A percentile compares a stretch with the other conserved stretches of the same genome.
phyloP scores from a whole-genome alignment of 2,329 filamentous ascomycete species.

The Cladophialophora yegresii region DNA sequence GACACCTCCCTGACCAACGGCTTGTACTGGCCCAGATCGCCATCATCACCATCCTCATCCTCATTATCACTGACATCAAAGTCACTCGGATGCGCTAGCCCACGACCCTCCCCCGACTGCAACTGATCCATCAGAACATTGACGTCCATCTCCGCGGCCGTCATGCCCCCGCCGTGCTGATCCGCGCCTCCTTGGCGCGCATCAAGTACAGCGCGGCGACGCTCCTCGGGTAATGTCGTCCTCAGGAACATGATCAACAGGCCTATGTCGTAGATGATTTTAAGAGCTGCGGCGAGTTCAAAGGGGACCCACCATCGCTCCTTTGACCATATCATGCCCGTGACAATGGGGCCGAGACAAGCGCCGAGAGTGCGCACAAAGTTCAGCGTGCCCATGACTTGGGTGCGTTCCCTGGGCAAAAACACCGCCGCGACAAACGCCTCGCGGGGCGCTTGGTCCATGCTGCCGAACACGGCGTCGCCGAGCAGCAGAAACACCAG shows the following conservation, averaged over 20 bases:
- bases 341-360: slow-evolving; percentile 63
- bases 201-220: neutral
- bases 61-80: slow-evolving; percentile 22
- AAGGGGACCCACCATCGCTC: slow-evolving; percentile 65
- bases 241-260: slow-evolving; percentile 28
- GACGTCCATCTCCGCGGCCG: slow-evolving; percentile 22
- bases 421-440: slow-evolving; percentile 70
- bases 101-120: slow-evolving; percentile 4
- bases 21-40: slow-evolving; percentile 2
- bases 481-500: slow-evolving; percentile 63
- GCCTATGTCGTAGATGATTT: slow-evolving; percentile 60
- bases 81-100: slow-evolving; percentile 13
- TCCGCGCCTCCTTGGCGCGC: neutral
- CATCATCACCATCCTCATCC: slow-evolving; percentile 19
- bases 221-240: slow-evolving; percentile 20
- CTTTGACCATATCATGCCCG: slow-evolving; percentile 62
- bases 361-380: slow-evolving; percentile 67
- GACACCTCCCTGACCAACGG: neutral
- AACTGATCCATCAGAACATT: slow-evolving; percentile 22
- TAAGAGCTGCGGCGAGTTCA: slow-evolving; percentile 63
- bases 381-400: slow-evolving; percentile 70
- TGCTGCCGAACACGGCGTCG: slow-evolving; percentile 63
- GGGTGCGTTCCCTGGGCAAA: slow-evolving; percentile 66
- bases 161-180: slow-evolving; percentile 15
- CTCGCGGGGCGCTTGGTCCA: slow-evolving; percentile 70